Percentiles rank a stretch among this genome's conserved stretches.
Evolutionary conservation across 2,329 filamentous ascomycete species (phyloP).

Genomic region (Curvularia verruculosa): DNA sequence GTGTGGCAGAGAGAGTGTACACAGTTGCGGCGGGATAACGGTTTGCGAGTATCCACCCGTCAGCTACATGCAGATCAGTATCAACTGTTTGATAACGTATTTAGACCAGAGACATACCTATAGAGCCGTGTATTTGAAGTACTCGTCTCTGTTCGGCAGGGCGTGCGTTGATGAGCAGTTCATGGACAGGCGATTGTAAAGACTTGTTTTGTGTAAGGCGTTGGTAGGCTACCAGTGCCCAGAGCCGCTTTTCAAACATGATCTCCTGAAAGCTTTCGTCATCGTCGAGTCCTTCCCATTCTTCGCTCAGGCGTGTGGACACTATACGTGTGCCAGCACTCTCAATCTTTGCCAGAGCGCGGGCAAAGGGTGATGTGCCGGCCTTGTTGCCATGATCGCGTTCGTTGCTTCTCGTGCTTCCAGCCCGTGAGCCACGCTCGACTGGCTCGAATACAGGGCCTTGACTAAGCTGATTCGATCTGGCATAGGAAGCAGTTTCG

Average conservation of each 20-base stretch:
- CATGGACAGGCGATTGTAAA: conserved; percentile 34
- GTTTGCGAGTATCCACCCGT: conserved; percentile 36
- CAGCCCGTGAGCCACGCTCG: conserved; percentile 29
- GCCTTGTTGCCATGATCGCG: conserved; percentile 25
- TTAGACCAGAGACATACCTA: conserved; percentile 19
- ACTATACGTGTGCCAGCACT: conserved; percentile 34
- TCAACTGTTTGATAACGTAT: not conserved
- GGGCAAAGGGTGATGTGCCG: conserved; percentile 28
- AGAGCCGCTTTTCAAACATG: conserved; percentile 37
- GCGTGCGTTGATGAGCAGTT: conserved; percentile 28
- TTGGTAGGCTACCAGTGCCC: conserved; percentile 36
- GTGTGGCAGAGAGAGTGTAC: conserved; percentile 34
- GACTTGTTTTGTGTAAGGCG: conserved; percentile 38
- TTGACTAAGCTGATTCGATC: not conserved
- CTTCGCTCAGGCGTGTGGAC: conserved; percentile 32
- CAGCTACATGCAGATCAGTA: conserved; percentile 24
- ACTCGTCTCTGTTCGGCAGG: conserved; percentile 32
- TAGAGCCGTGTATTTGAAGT: conserved; percentile 33
- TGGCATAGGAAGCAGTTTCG: conserved; percentile 15
- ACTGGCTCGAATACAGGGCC: conserved; percentile 24
- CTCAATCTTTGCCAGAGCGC: conserved; percentile 36
- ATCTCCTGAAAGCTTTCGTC: conserved; percentile 36
- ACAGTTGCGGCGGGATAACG: conserved; percentile 33
- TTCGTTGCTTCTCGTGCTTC: conserved; percentile 22
- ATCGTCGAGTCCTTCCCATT: conserved; percentile 37